These are phyloP conservation scores for Noccaea caerulescens DNA, from an alignment of 345 rosid species.

Conservation along the genomic window DNA sequence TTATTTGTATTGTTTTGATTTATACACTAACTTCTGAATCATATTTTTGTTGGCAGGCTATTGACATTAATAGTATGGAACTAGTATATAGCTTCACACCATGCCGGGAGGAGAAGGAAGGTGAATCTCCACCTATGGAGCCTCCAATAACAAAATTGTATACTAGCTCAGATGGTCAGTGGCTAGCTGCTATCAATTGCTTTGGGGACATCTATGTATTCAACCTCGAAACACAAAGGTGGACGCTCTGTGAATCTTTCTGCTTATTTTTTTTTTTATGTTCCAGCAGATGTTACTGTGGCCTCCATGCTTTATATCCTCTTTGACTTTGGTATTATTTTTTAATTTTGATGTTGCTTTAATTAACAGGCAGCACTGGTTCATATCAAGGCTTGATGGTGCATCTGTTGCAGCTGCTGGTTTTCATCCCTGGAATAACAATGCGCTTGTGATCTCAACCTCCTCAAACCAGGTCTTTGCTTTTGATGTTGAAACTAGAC, in stretches of 20 bases:
- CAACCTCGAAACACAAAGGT: constrained; percentile 88
- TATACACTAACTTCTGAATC: constrained; percentile 8
- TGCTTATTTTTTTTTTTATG: background rate
- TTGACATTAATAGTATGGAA: constrained; percentile 65
- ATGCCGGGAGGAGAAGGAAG: constrained; percentile 53
- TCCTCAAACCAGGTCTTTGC: constrained; percentile 84
- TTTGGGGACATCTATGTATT: constrained; percentile 87
- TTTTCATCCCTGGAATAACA: constrained; percentile 73
- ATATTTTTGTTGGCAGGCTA: constrained; percentile 49
- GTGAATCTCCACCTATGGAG: constrained; percentile 57
- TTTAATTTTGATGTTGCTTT: constrained; percentile 7
- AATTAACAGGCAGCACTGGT: constrained; percentile 90
- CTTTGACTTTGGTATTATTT: background rate
- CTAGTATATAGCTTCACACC: constrained; percentile 68
- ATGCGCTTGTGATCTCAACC: constrained; percentile 74
- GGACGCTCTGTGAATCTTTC: background rate
- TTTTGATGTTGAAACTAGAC: constrained; percentile 88
- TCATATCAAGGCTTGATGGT: constrained; percentile 85
- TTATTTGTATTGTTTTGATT: constrained; percentile 7
- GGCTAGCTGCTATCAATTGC: constrained; percentile 93
- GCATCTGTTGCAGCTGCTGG: constrained; percentile 94
- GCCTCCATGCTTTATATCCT: background rate
- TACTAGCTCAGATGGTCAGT: constrained; percentile 85
- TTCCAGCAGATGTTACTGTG: background rate
- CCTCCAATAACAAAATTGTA: constrained; percentile 90